Base-by-base conservation (phyloP, 2,329 filamentous ascomycete species). In the Ceratocystis cubensis region DNA sequence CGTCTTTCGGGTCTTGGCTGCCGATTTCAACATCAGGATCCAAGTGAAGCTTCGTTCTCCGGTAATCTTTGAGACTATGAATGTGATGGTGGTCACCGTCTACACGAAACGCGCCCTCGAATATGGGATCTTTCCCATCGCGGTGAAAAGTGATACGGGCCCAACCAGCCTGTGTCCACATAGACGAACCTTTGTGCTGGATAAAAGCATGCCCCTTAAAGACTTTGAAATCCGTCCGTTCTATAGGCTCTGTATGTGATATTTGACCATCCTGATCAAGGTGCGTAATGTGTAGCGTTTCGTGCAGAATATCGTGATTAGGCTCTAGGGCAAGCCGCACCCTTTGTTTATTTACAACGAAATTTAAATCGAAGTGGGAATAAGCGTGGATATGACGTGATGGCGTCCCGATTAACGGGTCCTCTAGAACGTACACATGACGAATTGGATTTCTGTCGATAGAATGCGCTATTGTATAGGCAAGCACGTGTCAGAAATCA, bases 71-170 rank as follows among this genome's bases (percentile, higher is more conserved):
- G 69, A 83, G 83, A 33, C 90, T 84, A 73, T 95, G 88, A 64
- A 99, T 80, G 74, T 97, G 91, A 75, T 99, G 91, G 71, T 92
- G 85, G 73, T 96, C 85, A 66, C 88, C 85, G 72, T 88, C 79
- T 46, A 97, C 77, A 44, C 87, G 86, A 74, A 97, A 96, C 2
- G 88, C 88, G 65, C 94, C 94, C 75, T 96, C 90, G 71, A 99
- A 99, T 37, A 96, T 75, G 25, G 94, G 94, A 17, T 82, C 74
- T 53, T 79, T 75, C 1, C 94, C 94, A 76, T 99, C 94, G 69
- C 81, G 80, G 71, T 84, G 82, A 10, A 99, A 79, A 61, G 86
- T 84, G 69, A 97, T 85, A 67, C 94, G 83, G 56, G 93, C 90
- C 89, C 90, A 96, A 57, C 94, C 94, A 17, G 87, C 88, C 70